phyloP scores from a whole-genome alignment of 306 rosid species.

The Elaeagnus macrophylla region DNA sequence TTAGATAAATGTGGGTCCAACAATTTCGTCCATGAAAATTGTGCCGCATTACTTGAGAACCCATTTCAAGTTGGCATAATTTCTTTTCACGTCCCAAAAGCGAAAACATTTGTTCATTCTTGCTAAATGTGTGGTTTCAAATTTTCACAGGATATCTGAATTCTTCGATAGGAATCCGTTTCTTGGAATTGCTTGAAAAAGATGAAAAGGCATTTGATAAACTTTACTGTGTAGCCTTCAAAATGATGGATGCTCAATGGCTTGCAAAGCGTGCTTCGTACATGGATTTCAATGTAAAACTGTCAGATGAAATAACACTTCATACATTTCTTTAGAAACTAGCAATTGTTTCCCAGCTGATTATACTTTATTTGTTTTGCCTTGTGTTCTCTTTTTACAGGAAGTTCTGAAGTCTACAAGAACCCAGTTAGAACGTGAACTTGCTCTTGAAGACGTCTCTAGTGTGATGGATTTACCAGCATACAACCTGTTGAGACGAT shows the following conservation, averaged over 20 bases:
- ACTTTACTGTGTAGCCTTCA: slow-evolving; percentile 72
- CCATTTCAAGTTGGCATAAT: no score
- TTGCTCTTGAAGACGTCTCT: slow-evolving; percentile 70
- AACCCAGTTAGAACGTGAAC: slow-evolving; percentile 86
- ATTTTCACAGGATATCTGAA: slow-evolving; percentile 48
- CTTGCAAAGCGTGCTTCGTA: slow-evolving; percentile 86
- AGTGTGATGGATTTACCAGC: slow-evolving; percentile 77
- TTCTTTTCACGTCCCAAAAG: no score
- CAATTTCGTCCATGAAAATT: no score
- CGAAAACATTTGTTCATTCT: no score
- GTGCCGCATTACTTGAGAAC: no score
- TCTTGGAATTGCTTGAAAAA: slow-evolving; percentile 50
- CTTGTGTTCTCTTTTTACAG: slow-evolving; percentile 24
- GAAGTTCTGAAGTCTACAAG: slow-evolving; percentile 79
- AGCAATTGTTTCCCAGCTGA: not conserved
- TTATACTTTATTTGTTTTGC: not conserved
- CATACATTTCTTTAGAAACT: no score
- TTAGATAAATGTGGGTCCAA: no score
- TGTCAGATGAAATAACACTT: not conserved
- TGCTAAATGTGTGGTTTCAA: no score
- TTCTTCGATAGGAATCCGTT: slow-evolving; percentile 51
- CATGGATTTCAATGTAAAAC: slow-evolving; percentile 82
- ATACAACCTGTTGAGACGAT: slow-evolving; percentile 61
- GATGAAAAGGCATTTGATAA: slow-evolving; percentile 89
- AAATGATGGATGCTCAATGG: slow-evolving; percentile 97